A percentile compares a stretch with the other conserved stretches of the same genome.
Evolutionary conservation across 371 early-diverging fungal genomes (phyloP).

Genomic region (Massospora cicadina): DNA sequence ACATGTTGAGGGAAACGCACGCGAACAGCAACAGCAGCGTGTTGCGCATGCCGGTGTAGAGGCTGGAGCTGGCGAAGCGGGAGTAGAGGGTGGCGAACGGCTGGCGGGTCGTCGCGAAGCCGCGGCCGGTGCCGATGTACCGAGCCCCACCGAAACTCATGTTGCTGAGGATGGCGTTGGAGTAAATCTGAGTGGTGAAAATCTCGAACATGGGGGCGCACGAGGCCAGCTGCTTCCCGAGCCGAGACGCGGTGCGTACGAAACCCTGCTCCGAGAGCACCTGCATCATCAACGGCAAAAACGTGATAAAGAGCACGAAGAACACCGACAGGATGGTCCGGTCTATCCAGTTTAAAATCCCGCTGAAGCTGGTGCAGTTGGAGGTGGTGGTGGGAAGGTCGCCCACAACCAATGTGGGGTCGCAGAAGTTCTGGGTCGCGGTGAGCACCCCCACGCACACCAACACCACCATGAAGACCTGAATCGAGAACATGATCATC

Average conservation of each 20-base stretch:
- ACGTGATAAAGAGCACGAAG: constrained; percentile 59
- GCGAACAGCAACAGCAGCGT: constrained; percentile 56
- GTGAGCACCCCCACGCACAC: constrained; percentile 56
- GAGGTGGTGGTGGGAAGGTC: constrained; percentile 22
- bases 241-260: constrained; percentile 44
- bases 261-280: constrained; percentile 74
- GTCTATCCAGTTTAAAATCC: constrained; percentile 65
- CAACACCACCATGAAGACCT: constrained; percentile 63
- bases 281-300: constrained; percentile 71
- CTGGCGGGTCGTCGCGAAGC: constrained; percentile 72
- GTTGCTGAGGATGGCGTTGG: constrained; percentile 62
- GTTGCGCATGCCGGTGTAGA: constrained; percentile 55
- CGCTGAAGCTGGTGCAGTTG: constrained; percentile 49
- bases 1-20: constrained; percentile 46
- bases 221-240: constrained; percentile 65
- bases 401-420: constrained; percentile 26
- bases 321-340: constrained; percentile 62
- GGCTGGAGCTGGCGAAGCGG: constrained; percentile 55
- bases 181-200: constrained; percentile 76
- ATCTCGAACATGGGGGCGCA: constrained; percentile 78
- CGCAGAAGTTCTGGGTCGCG: constrained; percentile 29
- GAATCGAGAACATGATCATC: constrained; percentile 69
- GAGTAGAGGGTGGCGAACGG: constrained; percentile 61
- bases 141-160: constrained; percentile 71
- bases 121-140: constrained; percentile 78